Evolutionary conservation across 179 eudicot species (phyloP).

Genomic region (Gypsophila paniculata): DNA sequence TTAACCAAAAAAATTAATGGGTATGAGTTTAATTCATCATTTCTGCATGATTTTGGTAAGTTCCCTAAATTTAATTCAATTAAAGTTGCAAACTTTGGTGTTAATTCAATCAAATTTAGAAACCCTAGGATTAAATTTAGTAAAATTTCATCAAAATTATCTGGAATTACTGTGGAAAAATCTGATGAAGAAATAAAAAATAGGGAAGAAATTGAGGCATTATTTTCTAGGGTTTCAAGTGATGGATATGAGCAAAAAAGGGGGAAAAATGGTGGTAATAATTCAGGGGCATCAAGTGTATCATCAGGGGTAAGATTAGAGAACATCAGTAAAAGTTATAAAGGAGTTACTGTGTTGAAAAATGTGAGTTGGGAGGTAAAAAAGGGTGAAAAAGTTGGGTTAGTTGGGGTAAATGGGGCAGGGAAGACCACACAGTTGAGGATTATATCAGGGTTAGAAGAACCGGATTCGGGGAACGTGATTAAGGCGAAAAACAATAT

Average conservation of each 20-base stretch:
- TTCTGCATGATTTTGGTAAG: conserved; percentile 31
- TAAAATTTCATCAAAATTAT: conserved; percentile 40
- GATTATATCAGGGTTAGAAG: conserved; percentile 73
- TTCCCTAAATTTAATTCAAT: conserved; percentile 31
- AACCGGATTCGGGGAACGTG: conserved; percentile 85
- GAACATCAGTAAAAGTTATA: conserved; percentile 67
- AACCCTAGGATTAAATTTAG: conserved; percentile 31
- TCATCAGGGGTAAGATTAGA: conserved; percentile 85
- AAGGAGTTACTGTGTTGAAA: conserved; percentile 78
- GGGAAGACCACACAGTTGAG: conserved; percentile 95
- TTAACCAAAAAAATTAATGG: conserved; percentile 53
- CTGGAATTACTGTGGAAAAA: conserved; percentile 50
- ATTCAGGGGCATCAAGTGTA: conserved; percentile 72
- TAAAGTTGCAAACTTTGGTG: conserved; percentile 28
- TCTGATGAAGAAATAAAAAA: conserved; percentile 25
- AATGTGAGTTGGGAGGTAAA: conserved; percentile 92
- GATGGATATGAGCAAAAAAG: conserved; percentile 34
- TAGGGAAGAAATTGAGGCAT: conserved; percentile 63
- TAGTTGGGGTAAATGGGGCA: conserved; percentile 97
- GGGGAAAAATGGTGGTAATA: conserved; percentile 40
- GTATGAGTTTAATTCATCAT: conserved; percentile 50
- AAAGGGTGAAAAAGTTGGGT: conserved; percentile 88
- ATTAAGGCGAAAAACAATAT: conserved; percentile 78
- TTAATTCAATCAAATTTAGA: conserved; percentile 18
- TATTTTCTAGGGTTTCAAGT: conserved; percentile 47